Evolutionary conservation across 805 yeast genomes (phyloP).

Genomic region (Starmerella etchellsii): DNA sequence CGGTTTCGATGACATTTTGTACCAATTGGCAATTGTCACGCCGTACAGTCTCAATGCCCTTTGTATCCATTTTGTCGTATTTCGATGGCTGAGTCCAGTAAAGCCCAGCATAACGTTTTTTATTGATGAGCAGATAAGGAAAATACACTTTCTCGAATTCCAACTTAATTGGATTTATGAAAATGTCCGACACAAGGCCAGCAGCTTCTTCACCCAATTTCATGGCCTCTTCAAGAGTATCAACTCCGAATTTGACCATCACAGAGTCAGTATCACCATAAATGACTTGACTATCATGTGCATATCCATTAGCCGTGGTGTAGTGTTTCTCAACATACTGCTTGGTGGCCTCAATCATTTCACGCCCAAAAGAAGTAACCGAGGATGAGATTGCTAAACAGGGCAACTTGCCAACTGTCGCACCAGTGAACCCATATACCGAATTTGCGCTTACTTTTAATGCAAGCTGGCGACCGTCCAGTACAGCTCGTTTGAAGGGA

Average conservation of each 20-base stretch:
- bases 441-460: slow-evolving; percentile 94
- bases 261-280: slow-evolving; percentile 99
- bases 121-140: slow-evolving; percentile 87
- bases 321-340: slow-evolving; percentile 70
- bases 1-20: slow-evolving; percentile 86
- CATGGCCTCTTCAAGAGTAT: slow-evolving; percentile 76
- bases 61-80: slow-evolving; percentile 93
- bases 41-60: slow-evolving; percentile 96
- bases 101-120: slow-evolving; percentile 93
- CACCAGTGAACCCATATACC: slow-evolving; percentile 98
- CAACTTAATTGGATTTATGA: slow-evolving; percentile 75
- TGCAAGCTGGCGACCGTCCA: slow-evolving; percentile 95
- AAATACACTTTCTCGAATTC: slow-evolving; percentile 95
- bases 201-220: slow-evolving; percentile 91
- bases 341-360: slow-evolving; percentile 89
- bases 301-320: slow-evolving; percentile 66
- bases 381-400: slow-evolving; percentile 94
- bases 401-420: slow-evolving; percentile 93
- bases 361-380: slow-evolving; percentile 90
- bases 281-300: slow-evolving; percentile 77
- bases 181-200: slow-evolving; percentile 60
- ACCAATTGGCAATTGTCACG: slow-evolving; percentile 94
- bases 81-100: slow-evolving; percentile 92
- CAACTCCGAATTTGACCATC: slow-evolving; percentile 90
- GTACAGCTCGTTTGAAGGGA: slow-evolving; percentile 83